These are phyloP conservation scores for Pichia manshurica DNA, from an alignment of 805 yeast species.

Conservation along the genomic window DNA sequence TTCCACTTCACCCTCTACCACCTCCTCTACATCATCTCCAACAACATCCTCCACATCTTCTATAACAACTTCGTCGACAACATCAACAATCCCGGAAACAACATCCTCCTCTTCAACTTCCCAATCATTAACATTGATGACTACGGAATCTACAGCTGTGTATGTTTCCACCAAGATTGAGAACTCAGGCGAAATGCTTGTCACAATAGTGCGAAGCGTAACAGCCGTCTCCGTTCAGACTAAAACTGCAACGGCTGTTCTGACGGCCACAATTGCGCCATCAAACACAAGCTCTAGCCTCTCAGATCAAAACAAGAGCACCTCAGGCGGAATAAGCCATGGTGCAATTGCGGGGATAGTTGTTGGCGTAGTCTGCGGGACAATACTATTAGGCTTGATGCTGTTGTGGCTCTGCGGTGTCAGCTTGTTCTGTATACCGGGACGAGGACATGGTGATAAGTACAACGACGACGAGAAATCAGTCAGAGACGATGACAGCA, in stretches of 20 bases:
- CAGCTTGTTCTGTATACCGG: constrained; percentile 15
- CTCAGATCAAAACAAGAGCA: constrained; percentile 5
- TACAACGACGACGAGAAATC: constrained; percentile 22
- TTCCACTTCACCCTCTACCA: constrained; percentile 13
- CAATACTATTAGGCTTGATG: constrained; percentile 13
- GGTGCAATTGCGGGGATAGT: constrained; percentile 35
- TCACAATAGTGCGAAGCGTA: constrained; percentile 22
- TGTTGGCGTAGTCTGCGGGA: constrained; percentile 28
- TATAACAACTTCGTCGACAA: constrained; percentile 8
- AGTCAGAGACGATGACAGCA: constrained; percentile 8
- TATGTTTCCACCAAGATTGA: constrained; percentile 9
- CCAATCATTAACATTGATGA: neutral
- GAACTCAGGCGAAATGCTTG: constrained; percentile 11
- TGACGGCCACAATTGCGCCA: constrained; percentile 14
- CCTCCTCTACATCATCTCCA: constrained; percentile 2
- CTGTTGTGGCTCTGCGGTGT: constrained; percentile 19
- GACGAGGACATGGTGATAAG: constrained; percentile 17
- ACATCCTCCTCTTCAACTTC: constrained; percentile 2
- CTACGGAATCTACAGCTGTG: constrained; percentile 13
- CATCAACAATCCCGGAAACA: constrained; percentile 10
- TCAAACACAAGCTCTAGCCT: constrained; percentile 8
- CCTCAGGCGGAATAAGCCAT: constrained; percentile 17
- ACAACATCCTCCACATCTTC: neutral
- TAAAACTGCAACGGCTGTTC: constrained; percentile 11
- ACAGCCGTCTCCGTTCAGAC: constrained; percentile 6